phyloP scores from a whole-genome alignment of 345 rosid genomes.

The Moricandia moricandioides region DNA sequence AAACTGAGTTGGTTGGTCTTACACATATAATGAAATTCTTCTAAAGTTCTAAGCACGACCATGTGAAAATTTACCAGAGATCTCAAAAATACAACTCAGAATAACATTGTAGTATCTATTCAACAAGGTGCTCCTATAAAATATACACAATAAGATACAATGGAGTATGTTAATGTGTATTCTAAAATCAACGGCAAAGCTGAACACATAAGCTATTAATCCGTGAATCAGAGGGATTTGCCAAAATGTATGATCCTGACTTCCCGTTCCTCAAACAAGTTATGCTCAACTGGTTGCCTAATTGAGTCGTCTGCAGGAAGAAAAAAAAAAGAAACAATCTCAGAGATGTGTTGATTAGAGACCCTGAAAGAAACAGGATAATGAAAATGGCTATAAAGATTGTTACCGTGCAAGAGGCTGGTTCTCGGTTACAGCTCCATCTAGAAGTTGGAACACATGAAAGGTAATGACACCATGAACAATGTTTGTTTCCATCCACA shows the following conservation, averaged over 20 bases:
- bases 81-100: neutral
- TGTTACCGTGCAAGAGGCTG: conserved; percentile 65
- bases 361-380: neutral
- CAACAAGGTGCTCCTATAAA: conserved; percentile 1
- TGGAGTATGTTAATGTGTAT: neutral
- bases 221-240: conserved; percentile 45
- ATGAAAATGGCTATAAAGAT: neutral
- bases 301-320: conserved; percentile 52
- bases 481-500: conserved; percentile 80
- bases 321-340: neutral
- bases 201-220: conserved; percentile 54
- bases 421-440: conserved; percentile 79
- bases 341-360: neutral
- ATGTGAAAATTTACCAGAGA: neutral
- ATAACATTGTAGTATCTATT: conserved; percentile 10
- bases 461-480: conserved; percentile 96
- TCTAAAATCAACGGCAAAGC: conserved; percentile 52
- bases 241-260: conserved; percentile 43
- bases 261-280: conserved; percentile 72
- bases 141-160: conserved; percentile 21
- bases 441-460: conserved; percentile 85
- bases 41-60: neutral
- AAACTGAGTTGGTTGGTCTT: neutral
- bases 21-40: neutral
- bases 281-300: conserved; percentile 65